Evolutionary conservation across 768 basidiomycete species (phyloP).

Genomic region (Xerocomus potaroensis): DNA sequence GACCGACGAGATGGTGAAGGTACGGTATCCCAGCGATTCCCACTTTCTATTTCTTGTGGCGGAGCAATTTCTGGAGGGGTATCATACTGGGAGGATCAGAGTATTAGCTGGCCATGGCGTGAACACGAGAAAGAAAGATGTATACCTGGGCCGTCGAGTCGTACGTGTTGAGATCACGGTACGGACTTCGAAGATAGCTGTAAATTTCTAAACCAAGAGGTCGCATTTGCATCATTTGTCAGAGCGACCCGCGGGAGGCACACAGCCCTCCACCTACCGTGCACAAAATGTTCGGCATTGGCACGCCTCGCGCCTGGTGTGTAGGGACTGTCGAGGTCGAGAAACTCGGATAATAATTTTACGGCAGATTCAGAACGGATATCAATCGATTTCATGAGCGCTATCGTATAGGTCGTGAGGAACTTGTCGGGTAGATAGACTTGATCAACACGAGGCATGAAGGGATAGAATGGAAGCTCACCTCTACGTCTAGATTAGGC

Average conservation of each 20-base stretch:
- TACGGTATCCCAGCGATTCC: slow-evolving; percentile 26
- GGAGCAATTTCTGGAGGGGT: slow-evolving; percentile 40
- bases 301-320: slow-evolving; percentile 50
- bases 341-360: slow-evolving; percentile 79
- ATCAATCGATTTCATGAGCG: slow-evolving; percentile 89
- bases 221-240: neutral
- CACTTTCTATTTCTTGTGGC: slow-evolving; percentile 24
- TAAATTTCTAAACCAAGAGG: slow-evolving; percentile 71
- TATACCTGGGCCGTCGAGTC: slow-evolving; percentile 79
- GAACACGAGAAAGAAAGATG: neutral
- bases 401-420: slow-evolving; percentile 82
- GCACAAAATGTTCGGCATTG: slow-evolving; percentile 92
- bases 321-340: slow-evolving; percentile 70
- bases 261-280: slow-evolving; percentile 54
- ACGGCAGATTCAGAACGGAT: slow-evolving; percentile 88
- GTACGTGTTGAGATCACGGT: slow-evolving; percentile 76
- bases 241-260: neutral
- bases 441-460: slow-evolving; percentile 4
- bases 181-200: slow-evolving; percentile 84
- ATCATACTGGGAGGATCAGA: slow-evolving; percentile 51
- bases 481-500: slow-evolving; percentile 88
- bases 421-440: slow-evolving; percentile 50
- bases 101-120: slow-evolving; percentile 6
- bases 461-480: slow-evolving; percentile 28
- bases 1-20: slow-evolving; percentile 21